Conservation (phyloP, 2,329 filamentous ascomycete genomes). For the Penicillium sp. region DNA sequence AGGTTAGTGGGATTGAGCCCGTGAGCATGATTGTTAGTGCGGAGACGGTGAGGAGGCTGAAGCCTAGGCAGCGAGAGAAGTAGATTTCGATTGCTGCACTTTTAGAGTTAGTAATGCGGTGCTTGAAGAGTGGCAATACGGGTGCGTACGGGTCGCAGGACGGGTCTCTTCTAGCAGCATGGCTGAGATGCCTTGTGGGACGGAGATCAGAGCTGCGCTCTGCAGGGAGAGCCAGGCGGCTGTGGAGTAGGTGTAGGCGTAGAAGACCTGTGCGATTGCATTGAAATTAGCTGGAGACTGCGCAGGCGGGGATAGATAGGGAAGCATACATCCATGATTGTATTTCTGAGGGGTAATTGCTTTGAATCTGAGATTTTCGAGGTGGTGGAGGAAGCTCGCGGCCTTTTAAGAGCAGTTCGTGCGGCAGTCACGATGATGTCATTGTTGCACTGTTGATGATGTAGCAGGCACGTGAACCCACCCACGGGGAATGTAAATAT, state of each 20-base stretch:
- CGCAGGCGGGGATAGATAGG: neutral
- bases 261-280: conserved; percentile 43
- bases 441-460: neutral
- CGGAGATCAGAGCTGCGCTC: conserved; percentile 60
- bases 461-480: neutral
- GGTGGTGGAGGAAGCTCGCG: neutral
- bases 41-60: conserved; percentile 69
- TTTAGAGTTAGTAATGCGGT: conserved; percentile 17
- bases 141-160: conserved; percentile 56
- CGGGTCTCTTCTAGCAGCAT: conserved; percentile 63
- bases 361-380: neutral
- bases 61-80: conserved; percentile 72
- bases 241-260: conserved; percentile 51
- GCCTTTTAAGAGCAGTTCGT: neutral
- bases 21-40: conserved; percentile 70
- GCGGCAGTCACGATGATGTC: conserved; percentile 11
- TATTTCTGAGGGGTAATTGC: neutral
- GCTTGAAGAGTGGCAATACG: neutral
- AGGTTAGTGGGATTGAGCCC: conserved; percentile 69
- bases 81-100: conserved; percentile 68
- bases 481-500: neutral
- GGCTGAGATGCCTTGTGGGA: conserved; percentile 65
- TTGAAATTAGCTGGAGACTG: conserved; percentile 19
- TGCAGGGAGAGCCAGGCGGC: conserved; percentile 51
- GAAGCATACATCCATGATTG: conserved; percentile 28